Conservation (phyloP, 768 basidiomycete species). For the Mycena venus region DNA sequence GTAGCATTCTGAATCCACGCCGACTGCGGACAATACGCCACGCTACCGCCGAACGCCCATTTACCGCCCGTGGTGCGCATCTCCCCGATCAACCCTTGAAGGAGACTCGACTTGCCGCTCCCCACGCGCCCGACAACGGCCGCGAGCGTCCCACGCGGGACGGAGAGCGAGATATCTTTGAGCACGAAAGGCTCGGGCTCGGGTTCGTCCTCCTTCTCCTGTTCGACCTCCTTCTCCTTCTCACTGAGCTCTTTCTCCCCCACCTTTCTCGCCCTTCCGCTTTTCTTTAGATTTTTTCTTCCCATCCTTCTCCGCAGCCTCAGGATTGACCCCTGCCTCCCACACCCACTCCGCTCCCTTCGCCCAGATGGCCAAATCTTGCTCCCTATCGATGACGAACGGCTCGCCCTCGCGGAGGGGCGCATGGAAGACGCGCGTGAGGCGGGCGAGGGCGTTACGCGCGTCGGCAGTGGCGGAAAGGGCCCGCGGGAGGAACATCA, state of each 20-base stretch:
- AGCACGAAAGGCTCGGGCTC: conserved; percentile 61
- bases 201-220: not conserved
- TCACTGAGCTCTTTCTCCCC: not conserved
- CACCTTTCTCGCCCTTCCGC: conserved; percentile 10
- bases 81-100: conserved; percentile 79
- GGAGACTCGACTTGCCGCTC: conserved; percentile 73
- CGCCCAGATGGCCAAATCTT: conserved; percentile 65
- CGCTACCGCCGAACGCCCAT: conserved; percentile 70
- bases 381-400: conserved; percentile 57
- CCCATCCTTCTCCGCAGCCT: conserved; percentile 17
- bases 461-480: conserved; percentile 77
- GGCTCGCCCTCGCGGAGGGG: conserved; percentile 57
- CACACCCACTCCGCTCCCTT: conserved; percentile 72
- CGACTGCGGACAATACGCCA: conserved; percentile 80
- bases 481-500: conserved; percentile 75
- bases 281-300: not conserved
- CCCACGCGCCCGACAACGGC: conserved; percentile 81
- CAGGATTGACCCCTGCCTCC: conserved; percentile 53
- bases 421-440: conserved; percentile 66
- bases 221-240: not conserved
- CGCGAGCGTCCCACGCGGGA: conserved; percentile 69
- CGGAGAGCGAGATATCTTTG: conserved; percentile 59
- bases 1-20: conserved; percentile 85
- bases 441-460: conserved; percentile 69
- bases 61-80: conserved; percentile 69